phyloP scores from a whole-genome alignment of 2,329 filamentous ascomycete species.

The Neopestalotiopsis sp. region DNA sequence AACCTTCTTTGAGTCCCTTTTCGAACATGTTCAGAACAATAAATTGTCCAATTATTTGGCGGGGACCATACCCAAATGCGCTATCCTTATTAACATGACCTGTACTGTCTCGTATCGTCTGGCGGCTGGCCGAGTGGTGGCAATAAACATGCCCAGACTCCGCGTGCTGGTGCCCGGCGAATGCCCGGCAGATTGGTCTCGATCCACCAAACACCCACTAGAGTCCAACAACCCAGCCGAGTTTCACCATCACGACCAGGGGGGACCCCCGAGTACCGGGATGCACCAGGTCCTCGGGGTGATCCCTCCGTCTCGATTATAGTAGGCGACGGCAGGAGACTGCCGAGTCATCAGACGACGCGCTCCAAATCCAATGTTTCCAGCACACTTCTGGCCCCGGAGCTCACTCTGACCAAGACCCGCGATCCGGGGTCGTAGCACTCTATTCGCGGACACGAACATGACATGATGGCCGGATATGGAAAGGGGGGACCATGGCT shows the following conservation, averaged over 20 bases:
- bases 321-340: not conserved
- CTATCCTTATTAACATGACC: too few species aligned
- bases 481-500: not conserved
- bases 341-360: conserved; percentile 7
- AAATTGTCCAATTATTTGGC: too few species aligned
- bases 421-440: not conserved
- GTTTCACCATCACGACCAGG: conserved; percentile 13
- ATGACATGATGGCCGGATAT: not conserved
- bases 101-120: too few species aligned
- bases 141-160: too few species aligned
- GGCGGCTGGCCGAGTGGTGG: too few species aligned
- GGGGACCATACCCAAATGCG: too few species aligned
- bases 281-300: conserved; percentile 8
- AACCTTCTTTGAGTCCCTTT: too few species aligned
- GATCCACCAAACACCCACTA: not conserved
- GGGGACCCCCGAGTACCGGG: not conserved
- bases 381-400: not conserved
- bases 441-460: conserved; percentile 13
- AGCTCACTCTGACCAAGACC: conserved; percentile 1
- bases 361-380: not conserved
- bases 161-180: too few species aligned
- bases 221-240: not conserved
- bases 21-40: too few species aligned
- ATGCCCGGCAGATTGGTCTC: not conserved
- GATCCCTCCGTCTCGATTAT: conserved; percentile 12